Conservation (phyloP, 257 asterid species). For the Capsicum pubescens region DNA sequence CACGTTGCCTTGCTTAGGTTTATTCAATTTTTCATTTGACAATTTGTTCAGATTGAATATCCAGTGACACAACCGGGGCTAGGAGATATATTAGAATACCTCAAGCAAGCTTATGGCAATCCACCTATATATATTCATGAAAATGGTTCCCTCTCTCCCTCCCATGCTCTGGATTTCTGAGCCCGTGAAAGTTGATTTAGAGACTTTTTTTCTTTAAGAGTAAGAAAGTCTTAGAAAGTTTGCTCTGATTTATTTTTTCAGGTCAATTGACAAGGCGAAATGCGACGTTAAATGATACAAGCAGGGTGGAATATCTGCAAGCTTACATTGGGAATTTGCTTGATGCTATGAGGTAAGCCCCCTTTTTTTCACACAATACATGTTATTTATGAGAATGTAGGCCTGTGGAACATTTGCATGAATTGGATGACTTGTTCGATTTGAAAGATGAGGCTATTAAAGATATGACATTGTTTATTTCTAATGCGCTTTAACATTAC, state of each 20-base stretch:
- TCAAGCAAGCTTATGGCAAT: constrained; percentile 56
- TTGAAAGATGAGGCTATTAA: neutral
- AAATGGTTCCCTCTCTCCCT: constrained; percentile 42
- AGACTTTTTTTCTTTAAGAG: neutral
- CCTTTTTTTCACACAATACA: neutral
- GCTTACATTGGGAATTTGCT: constrained; percentile 40
- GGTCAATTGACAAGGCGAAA: constrained; percentile 30
- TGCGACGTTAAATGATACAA: constrained; percentile 35
- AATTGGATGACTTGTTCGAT: neutral
- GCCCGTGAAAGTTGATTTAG: neutral
- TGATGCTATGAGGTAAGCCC: constrained; percentile 41
- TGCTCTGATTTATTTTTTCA: constrained; percentile 2
- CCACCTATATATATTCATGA: constrained; percentile 57
- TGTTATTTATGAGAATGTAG: neutral
- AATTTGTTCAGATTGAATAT: constrained; percentile 32
- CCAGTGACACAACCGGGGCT: constrained; percentile 24
- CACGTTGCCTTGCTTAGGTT: constrained; percentile 1
- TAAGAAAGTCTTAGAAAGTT: neutral
- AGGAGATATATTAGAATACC: neutral
- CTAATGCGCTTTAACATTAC: neutral
- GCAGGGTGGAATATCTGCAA: constrained; percentile 35
- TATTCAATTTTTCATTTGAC: constrained; percentile 43
- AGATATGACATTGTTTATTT: too few relatives aligned
- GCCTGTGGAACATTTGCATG: neutral
- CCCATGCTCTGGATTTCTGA: neutral